These are phyloP conservation scores for Entomophthora muscae DNA, from an alignment of 371 early-diverging fungal genomes.

Conservation along the genomic window DNA sequence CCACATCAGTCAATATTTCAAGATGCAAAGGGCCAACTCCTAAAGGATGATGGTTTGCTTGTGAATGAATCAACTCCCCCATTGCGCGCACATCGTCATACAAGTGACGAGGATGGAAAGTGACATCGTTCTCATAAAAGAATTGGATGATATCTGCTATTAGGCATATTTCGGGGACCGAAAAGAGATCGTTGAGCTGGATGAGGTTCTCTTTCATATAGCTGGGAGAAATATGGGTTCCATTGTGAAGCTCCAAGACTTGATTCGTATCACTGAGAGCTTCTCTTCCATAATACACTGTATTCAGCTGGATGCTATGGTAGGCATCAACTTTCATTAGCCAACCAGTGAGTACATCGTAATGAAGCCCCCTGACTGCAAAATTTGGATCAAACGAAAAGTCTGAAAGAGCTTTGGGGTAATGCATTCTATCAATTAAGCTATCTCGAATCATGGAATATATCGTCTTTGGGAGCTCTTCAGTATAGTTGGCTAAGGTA, in stretches of 20 bases:
- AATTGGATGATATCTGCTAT: slow-evolving; percentile 39
- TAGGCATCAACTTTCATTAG: slow-evolving; percentile 44
- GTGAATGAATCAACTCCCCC: slow-evolving; percentile 30
- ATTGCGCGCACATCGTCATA: slow-evolving; percentile 36
- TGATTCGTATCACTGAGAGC: slow-evolving; percentile 24
- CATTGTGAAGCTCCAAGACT: slow-evolving; percentile 29
- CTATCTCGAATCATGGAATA: slow-evolving; percentile 33
- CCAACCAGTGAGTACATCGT: slow-evolving; percentile 39
- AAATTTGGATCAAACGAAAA: slow-evolving; percentile 35
- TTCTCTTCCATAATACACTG: slow-evolving; percentile 34
- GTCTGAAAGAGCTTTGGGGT: slow-evolving; percentile 23
- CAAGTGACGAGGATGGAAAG: slow-evolving; percentile 40
- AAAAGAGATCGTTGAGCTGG: slow-evolving; percentile 41
- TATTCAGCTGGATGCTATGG: slow-evolving; percentile 41
- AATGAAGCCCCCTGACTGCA: slow-evolving; percentile 43
- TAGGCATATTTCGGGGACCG: slow-evolving; percentile 34
- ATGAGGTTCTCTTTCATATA: slow-evolving; percentile 30
- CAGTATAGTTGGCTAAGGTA: slow-evolving; percentile 39
- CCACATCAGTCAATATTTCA: slow-evolving; percentile 25
- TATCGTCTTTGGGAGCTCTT: slow-evolving; percentile 29
- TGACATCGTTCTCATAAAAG: slow-evolving; percentile 29
- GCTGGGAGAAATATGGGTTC: slow-evolving; percentile 33
- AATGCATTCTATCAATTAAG: slow-evolving; percentile 30
- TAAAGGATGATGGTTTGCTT: slow-evolving; percentile 10
- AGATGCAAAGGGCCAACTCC: slow-evolving; percentile 31